Conservation (phyloP, 257 asterid genomes). For the Primulina tabacum region DNA sequence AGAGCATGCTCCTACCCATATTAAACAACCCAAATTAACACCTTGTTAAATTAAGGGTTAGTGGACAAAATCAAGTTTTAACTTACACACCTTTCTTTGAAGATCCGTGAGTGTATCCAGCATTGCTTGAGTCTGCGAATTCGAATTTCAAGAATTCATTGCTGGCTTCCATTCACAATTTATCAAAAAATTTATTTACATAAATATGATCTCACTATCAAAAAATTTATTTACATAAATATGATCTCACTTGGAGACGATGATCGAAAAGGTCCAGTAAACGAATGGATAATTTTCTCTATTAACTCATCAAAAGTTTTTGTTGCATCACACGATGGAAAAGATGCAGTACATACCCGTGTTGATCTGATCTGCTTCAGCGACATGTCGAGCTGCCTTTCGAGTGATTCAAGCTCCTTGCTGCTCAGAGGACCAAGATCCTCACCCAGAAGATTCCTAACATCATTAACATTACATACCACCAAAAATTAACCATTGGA, state of each 20-base stretch:
- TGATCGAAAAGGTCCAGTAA: no score
- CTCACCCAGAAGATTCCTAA: conserved; percentile 92
- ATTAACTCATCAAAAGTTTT: no score
- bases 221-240: neutral
- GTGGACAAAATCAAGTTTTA: neutral
- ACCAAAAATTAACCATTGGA: neutral
- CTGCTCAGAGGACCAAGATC: conserved; percentile 94
- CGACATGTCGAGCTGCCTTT: conserved; percentile 90
- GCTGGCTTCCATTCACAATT: neutral
- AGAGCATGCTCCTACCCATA: conserved; percentile 77
- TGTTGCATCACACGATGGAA: neutral
- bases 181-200: neutral
- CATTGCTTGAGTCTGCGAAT: conserved; percentile 85
- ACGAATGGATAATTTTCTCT: neutral
- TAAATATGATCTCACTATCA: neutral
- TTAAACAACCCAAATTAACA: conserved; percentile 15
- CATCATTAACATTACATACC: neutral
- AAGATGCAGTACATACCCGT: conserved; percentile 41
- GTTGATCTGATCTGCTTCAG: conserved; percentile 95
- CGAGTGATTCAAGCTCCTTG: conserved; percentile 95
- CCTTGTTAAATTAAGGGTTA: neutral
- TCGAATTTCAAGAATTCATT: neutral
- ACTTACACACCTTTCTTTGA: conserved; percentile 66
- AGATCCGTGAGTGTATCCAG: conserved; percentile 91
- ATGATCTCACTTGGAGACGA: neutral